Conservation (phyloP, 2,329 filamentous ascomycete genomes). For the Trichophyton verrucosum region DNA sequence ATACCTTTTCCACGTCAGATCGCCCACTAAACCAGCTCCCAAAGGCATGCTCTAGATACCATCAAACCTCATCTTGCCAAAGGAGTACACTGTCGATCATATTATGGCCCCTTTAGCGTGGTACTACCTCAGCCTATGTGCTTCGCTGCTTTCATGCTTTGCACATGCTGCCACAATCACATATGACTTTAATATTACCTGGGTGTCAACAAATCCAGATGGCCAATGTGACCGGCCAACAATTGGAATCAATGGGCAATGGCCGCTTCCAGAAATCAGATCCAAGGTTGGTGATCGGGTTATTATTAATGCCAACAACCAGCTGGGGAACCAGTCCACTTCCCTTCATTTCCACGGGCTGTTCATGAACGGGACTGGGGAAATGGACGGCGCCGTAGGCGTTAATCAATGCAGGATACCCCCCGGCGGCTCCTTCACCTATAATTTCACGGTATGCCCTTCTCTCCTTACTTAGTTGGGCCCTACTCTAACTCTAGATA, state of each 20-base stretch:
- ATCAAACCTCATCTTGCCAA: neutral
- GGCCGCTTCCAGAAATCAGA: slow-evolving; percentile 9
- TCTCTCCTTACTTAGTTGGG: neutral
- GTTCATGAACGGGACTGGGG: slow-evolving; percentile 46
- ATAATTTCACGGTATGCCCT: slow-evolving; percentile 8
- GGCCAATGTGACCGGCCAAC: slow-evolving; percentile 7
- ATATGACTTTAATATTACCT: slow-evolving; percentile 11
- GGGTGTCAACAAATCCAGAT: slow-evolving; percentile 8
- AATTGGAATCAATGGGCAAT: slow-evolving; percentile 9
- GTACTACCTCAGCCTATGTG: slow-evolving; percentile 3
- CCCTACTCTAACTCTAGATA: slow-evolving; percentile 13
- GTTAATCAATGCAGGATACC: slow-evolving; percentile 29
- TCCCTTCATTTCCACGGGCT: slow-evolving; percentile 50
- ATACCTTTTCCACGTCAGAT: neutral
- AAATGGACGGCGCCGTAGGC: slow-evolving; percentile 14
- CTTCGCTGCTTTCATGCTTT: slow-evolving; percentile 3
- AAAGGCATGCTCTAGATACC: neutral
- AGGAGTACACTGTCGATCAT: neutral
- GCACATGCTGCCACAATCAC: slow-evolving; percentile 6
- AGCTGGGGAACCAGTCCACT: slow-evolving; percentile 9
- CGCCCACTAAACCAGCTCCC: neutral
- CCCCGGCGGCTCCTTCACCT: slow-evolving; percentile 23
- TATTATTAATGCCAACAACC: slow-evolving; percentile 7
- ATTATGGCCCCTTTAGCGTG: neutral
- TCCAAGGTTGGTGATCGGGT: slow-evolving; percentile 8